Conservation (phyloP, 73 alveolate species). For the Tetrahymena elliotti region DNA sequence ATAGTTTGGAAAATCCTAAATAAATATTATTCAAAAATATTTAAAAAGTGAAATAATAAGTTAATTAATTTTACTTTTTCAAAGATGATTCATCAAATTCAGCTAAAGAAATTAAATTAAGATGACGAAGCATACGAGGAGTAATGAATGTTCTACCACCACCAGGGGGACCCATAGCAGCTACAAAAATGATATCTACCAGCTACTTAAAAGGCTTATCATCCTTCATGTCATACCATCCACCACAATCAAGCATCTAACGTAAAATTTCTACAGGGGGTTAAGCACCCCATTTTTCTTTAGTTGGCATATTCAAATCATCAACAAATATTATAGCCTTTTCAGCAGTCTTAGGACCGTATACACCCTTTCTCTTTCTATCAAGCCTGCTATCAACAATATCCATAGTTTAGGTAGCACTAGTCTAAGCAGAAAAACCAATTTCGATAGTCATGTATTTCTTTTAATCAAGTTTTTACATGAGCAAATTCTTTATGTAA, state of each 20-base stretch:
- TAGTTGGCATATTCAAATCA: constrained; percentile 99
- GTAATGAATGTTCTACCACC: constrained; percentile 99
- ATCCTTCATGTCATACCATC: constrained; percentile 98
- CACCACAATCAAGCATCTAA: constrained; percentile 98
- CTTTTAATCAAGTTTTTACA: constrained; percentile 87
- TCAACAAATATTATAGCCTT: constrained; percentile 93
- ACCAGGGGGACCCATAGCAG: constrained; percentile 99
- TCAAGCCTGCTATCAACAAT: constrained; percentile 89
- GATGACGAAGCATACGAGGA: constrained; percentile 93
- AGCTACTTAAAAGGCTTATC: constrained; percentile 93
- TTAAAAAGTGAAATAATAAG: not conserved
- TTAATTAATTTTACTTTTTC: constrained; percentile 22
- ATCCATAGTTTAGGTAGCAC: constrained; percentile 70
- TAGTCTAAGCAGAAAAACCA: constrained; percentile 98
- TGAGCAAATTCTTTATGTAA: constrained; percentile 80
- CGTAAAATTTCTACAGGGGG: constrained; percentile 99
- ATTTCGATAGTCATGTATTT: constrained; percentile 88
- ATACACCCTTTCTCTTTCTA: constrained; percentile 63
- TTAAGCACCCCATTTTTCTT: constrained; percentile 98
- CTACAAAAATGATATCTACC: constrained; percentile 84
- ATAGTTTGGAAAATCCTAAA: constrained; percentile 90
- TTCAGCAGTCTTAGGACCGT: constrained; percentile 87
- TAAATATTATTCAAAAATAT: not conserved
- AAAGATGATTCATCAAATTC: constrained; percentile 92
- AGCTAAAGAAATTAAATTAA: constrained; percentile 85